Evolutionary conservation across 176 grass and related monocot genomes (phyloP).

Genomic region (Ensete ventricosum): DNA sequence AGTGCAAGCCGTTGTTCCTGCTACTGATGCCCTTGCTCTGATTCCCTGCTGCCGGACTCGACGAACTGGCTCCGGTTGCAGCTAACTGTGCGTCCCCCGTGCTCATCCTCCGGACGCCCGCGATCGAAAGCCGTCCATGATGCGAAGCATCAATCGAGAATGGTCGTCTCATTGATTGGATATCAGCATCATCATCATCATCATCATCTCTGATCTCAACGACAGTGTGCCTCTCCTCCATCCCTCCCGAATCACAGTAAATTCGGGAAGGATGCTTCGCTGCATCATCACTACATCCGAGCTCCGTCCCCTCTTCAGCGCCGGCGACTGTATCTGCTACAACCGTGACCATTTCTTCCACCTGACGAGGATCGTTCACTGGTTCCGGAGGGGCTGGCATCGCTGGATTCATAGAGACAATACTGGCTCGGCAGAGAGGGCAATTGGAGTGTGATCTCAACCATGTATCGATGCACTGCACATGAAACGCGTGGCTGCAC

Average conservation of each 20-base stretch:
- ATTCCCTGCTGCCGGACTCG: constrained; percentile 31
- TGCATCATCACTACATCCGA: neutral
- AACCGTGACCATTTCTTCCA: neutral
- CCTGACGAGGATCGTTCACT: neutral
- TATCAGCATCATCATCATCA: neutral
- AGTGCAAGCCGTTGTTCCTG: constrained; percentile 25
- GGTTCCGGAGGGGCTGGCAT: neutral
- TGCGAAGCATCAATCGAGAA: constrained; percentile 29
- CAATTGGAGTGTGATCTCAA: constrained; percentile 72
- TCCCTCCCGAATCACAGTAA: constrained; percentile 3
- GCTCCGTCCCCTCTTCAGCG: neutral
- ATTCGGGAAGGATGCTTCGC: neutral
- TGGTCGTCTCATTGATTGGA: constrained; percentile 15
- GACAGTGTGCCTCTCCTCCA: constrained; percentile 13
- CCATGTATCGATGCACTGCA: constrained; percentile 97
- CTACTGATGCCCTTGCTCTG: neutral
- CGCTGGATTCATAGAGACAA: neutral
- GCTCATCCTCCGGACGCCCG: constrained; percentile 56
- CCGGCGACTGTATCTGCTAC: neutral
- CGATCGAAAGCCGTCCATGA: constrained; percentile 43
- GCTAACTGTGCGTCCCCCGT: constrained; percentile 51
- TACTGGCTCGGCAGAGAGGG: constrained; percentile 1
- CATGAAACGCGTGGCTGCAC: constrained; percentile 90
- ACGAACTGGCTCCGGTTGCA: constrained; percentile 30
- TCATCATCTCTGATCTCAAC: constrained; percentile 48